These are phyloP conservation scores for Cryptomeria japonica DNA, from an alignment of 75 land plant species.

Conservation along the genomic window DNA sequence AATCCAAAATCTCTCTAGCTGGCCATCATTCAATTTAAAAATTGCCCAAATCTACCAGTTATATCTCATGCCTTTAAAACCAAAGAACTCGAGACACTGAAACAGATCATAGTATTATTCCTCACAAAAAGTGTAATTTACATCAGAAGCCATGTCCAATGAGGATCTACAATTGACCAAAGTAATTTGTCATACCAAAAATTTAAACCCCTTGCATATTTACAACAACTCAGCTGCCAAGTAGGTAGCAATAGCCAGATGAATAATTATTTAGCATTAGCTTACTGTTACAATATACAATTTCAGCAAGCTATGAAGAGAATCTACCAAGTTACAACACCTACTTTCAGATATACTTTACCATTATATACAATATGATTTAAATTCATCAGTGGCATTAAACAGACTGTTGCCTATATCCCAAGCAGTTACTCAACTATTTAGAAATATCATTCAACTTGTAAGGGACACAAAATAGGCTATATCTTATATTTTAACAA, in stretches of 20 bases:
- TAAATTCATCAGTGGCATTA: background rate
- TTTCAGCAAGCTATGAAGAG: background rate
- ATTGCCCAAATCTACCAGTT: background rate
- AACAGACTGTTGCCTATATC: background rate
- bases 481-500: background rate
- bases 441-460: background rate
- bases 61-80: background rate
- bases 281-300: background rate
- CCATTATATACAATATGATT: background rate
- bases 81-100: background rate
- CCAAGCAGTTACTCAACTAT: background rate
- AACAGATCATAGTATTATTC: background rate
- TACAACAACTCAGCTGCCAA: background rate
- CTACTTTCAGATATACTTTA: background rate
- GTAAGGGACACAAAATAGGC: background rate
- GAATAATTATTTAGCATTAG: background rate
- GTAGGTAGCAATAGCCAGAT: background rate
- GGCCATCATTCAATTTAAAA: background rate
- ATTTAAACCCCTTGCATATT: background rate
- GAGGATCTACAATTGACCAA: too few species aligned
- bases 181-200: background rate
- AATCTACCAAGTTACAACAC: background rate
- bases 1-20: constrained; percentile 11
- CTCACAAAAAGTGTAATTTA: background rate
- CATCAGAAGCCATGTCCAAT: background rate